Percentiles rank a stretch among this genome's conserved stretches.
These are phyloP conservation scores for Drechslera avenae DNA, from an alignment of 2,329 filamentous ascomycete genomes.

Conservation along the genomic window DNA sequence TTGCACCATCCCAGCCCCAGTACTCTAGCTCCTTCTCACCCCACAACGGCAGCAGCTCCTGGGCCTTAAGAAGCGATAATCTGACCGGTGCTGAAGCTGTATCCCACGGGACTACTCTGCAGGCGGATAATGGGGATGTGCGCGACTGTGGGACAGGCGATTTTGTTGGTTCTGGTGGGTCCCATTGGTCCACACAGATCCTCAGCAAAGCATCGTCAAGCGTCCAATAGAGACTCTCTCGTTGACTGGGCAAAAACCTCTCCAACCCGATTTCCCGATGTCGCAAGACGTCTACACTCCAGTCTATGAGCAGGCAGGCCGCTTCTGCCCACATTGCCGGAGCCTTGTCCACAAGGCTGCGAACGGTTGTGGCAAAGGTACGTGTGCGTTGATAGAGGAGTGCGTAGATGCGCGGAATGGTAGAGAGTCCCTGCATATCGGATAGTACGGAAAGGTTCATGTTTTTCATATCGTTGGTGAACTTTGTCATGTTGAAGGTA, in stretches of 20 bases:
- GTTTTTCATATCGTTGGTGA: not conserved
- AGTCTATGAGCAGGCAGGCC: constrained; percentile 14
- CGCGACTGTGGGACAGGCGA: not conserved
- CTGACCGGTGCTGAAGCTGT: constrained; percentile 6
- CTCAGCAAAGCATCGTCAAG: constrained; percentile 22
- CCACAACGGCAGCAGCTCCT: constrained; percentile 8
- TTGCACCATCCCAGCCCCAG: not conserved
- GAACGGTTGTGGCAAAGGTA: constrained; percentile 12
- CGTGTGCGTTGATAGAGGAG: constrained; percentile 15
- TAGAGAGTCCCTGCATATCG: constrained; percentile 3
- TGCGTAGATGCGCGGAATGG: constrained; percentile 9
- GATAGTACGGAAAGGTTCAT: constrained; percentile 7
- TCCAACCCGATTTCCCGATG: constrained; percentile 10
- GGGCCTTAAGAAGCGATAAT: constrained; percentile 1
- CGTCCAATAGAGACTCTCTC: constrained; percentile 22
- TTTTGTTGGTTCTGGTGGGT: not conserved
- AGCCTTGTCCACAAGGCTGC: constrained; percentile 2
- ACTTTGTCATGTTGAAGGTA: not conserved
- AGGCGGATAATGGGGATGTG: not conserved
- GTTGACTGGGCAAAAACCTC: constrained; percentile 18
- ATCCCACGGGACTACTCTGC: constrained; percentile 4
- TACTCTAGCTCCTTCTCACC: constrained; percentile 7
- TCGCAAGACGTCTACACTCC: constrained; percentile 12
- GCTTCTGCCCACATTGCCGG: constrained; percentile 11
- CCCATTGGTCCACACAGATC: constrained; percentile 20